Evolutionary conservation across 768 basidiomycete species (phyloP).

Genomic region (Ramaria sp.): DNA sequence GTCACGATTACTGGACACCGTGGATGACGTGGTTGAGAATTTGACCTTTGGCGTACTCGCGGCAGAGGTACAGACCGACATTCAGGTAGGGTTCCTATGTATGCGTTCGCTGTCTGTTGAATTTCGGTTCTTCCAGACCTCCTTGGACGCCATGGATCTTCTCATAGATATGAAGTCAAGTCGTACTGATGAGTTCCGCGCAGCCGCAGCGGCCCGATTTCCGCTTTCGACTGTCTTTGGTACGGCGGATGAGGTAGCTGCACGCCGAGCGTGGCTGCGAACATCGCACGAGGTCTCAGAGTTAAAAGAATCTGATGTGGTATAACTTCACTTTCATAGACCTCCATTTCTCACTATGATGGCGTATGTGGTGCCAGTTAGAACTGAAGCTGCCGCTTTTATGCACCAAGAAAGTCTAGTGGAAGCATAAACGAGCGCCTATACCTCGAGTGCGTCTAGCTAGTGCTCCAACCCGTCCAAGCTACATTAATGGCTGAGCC

Average conservation of each 20-base stretch:
- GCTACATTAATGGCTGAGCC: too few relatives aligned
- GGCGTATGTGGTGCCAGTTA: too few relatives aligned
- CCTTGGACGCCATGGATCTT: slow-evolving; percentile 36
- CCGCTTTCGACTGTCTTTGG: slow-evolving; percentile 60
- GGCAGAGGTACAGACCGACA: slow-evolving; percentile 31
- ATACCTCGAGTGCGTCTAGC: too few relatives aligned
- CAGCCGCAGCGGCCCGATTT: slow-evolving; percentile 43
- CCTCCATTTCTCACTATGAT: background rate
- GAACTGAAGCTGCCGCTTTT: too few relatives aligned
- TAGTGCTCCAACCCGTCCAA: too few relatives aligned
- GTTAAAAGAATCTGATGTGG: background rate
- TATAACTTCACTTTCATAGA: background rate
- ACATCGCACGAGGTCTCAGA: background rate
- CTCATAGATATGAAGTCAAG: slow-evolving; percentile 39
- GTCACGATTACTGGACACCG: slow-evolving; percentile 32
- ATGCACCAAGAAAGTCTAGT: too few relatives aligned
- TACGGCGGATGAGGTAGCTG: slow-evolving; percentile 34
- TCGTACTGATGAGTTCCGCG: slow-evolving; percentile 51
- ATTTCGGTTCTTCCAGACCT: slow-evolving; percentile 32
- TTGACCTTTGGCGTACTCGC: slow-evolving; percentile 39
- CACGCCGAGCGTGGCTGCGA: background rate
- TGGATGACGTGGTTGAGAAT: slow-evolving; percentile 51
- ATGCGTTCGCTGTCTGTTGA: background rate
- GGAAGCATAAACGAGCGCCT: too few relatives aligned
- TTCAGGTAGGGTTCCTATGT: slow-evolving; percentile 31